Percentiles rank a stretch among this genome's conserved stretches.
Conservation (phyloP, 495 filamentous ascomycete genomes). For the Penicillium canescens region DNA sequence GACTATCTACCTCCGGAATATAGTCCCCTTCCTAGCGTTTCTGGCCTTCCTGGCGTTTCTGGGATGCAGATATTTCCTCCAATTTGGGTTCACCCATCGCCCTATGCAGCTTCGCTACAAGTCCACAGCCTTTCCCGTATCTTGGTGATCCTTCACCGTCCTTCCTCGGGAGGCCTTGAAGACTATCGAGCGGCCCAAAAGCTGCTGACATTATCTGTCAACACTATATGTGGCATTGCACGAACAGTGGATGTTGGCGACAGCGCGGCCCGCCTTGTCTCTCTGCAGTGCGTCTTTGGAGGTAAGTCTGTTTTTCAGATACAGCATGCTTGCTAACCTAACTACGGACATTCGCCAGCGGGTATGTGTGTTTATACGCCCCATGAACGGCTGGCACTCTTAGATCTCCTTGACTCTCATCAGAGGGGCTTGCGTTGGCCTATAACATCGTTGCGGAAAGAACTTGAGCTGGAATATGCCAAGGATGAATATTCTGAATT, state of each 20-base stretch:
- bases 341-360: slow-evolving; percentile 14
- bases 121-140: slow-evolving; percentile 30
- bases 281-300: slow-evolving; percentile 29
- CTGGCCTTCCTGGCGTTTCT: slow-evolving; percentile 17
- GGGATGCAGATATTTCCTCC: slow-evolving; percentile 22
- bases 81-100: slow-evolving; percentile 32
- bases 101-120: slow-evolving; percentile 28
- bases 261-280: slow-evolving; percentile 17
- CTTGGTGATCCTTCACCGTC: slow-evolving; percentile 27
- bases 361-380: slow-evolving; percentile 30
- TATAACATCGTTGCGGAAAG: slow-evolving; percentile 18
- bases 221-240: slow-evolving; percentile 17
- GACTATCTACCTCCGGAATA: slow-evolving; percentile 13
- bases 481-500: slow-evolving; percentile 21
- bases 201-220: slow-evolving; percentile 7
- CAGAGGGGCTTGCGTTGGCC: slow-evolving; percentile 27
- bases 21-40: slow-evolving; percentile 15
- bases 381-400: slow-evolving; percentile 21
- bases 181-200: slow-evolving; percentile 19
- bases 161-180: slow-evolving; percentile 23
- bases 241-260: slow-evolving; percentile 19
- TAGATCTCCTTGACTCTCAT: slow-evolving; percentile 23
- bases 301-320: slow-evolving; percentile 11
- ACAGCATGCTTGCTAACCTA: background rate
- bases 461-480: slow-evolving; percentile 28